phyloP scores from a whole-genome alignment of 768 basidiomycete species.

The Mycena chlorophos region DNA sequence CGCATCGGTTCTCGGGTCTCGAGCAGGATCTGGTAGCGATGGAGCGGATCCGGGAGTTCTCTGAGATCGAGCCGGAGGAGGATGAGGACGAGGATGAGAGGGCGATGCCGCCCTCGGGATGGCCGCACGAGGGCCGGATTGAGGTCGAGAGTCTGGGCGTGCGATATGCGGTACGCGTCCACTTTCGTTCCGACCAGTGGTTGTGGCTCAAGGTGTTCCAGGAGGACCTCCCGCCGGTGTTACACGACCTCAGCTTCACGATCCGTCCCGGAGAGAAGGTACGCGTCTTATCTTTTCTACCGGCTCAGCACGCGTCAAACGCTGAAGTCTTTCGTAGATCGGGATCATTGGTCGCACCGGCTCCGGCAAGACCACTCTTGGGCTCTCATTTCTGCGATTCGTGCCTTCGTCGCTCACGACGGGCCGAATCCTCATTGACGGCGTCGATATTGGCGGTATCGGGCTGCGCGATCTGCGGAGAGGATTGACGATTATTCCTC shows the following conservation, averaged over 20 bases:
- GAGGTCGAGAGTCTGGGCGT: neutral
- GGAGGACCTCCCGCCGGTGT: constrained; percentile 65
- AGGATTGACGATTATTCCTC: constrained; percentile 64
- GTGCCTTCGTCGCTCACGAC: constrained; percentile 54
- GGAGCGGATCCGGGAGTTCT: constrained; percentile 69
- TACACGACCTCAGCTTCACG: constrained; percentile 60
- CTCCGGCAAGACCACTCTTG: constrained; percentile 59
- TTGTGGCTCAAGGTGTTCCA: constrained; percentile 45
- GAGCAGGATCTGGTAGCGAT: constrained; percentile 70
- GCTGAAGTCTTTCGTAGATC: constrained; percentile 27
- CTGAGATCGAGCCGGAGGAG: constrained; percentile 55
- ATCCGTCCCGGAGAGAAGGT: constrained; percentile 59
- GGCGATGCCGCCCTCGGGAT: constrained; percentile 55
- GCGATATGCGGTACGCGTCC: neutral
- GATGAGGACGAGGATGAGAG: constrained; percentile 58
- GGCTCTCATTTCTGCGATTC: constrained; percentile 72
- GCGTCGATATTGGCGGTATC: constrained; percentile 57
- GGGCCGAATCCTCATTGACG: constrained; percentile 60
- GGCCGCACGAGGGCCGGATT: neutral
- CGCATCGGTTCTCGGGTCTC: constrained; percentile 59
- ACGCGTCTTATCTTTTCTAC: neutral
- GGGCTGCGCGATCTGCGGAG: constrained; percentile 66
- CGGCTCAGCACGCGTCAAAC: neutral
- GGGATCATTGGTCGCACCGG: constrained; percentile 49
- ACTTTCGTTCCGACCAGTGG: neutral